A percentile compares a stretch with the other conserved stretches of the same genome.
These are phyloP conservation scores for Trypanosoma congolense DNA, from an alignment of 208 protist species.

Conservation along the genomic window DNA sequence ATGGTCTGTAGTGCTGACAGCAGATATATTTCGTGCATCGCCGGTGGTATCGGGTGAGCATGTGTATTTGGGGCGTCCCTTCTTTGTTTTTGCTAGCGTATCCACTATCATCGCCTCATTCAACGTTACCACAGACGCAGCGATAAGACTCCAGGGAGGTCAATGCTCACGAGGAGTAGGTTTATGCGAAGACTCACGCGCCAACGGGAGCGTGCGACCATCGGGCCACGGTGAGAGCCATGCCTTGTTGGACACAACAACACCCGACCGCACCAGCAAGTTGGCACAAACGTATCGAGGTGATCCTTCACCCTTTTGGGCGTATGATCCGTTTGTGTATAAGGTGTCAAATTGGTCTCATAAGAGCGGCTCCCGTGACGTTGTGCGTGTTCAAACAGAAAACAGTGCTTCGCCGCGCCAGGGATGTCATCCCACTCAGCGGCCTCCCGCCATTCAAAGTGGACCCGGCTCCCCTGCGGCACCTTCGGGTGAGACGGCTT, in stretches of 20 bases:
- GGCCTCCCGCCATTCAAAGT: background rate
- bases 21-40: slow-evolving; percentile 29
- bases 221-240: background rate
- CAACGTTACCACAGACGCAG: slow-evolving; percentile 49
- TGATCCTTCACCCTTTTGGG: slow-evolving; percentile 9
- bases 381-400: background rate
- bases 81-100: slow-evolving; percentile 32
- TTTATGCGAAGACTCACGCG: background rate
- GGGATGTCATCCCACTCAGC: background rate
- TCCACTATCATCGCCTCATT: slow-evolving; percentile 43
- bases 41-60: slow-evolving; percentile 29
- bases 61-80: slow-evolving; percentile 55
- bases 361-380: background rate
- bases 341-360: slow-evolving; percentile 7
- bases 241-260: slow-evolving; percentile 4
- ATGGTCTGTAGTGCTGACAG: slow-evolving; percentile 50
- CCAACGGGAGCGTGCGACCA: background rate
- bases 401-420: background rate
- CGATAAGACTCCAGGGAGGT: slow-evolving; percentile 16
- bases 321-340: slow-evolving; percentile 20
- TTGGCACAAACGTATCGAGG: background rate
- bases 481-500: slow-evolving; percentile 1
- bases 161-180: slow-evolving; percentile 3
- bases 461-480: too few relatives aligned
- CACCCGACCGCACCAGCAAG: slow-evolving; percentile 6